phyloP scores from a whole-genome alignment of 768 basidiomycete genomes.

The Leccinum sublutescens region DNA sequence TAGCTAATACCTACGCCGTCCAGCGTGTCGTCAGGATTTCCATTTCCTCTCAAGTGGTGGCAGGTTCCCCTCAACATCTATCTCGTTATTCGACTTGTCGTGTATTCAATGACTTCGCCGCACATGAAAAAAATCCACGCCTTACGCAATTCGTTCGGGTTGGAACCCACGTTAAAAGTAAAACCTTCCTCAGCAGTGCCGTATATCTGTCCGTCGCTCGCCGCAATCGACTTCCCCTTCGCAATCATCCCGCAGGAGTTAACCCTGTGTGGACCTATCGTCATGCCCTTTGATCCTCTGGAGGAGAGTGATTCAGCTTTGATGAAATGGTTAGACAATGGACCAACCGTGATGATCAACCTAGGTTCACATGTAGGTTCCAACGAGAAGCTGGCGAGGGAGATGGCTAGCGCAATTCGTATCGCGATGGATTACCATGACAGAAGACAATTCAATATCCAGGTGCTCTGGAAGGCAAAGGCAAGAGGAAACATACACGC shows the following conservation, averaged over 20 bases:
- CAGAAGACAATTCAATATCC: background rate
- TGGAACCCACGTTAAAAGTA: background rate
- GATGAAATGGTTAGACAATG: too few relatives aligned
- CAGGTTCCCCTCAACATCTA: constrained; percentile 4
- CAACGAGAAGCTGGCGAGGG: background rate
- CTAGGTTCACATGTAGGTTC: constrained; percentile 5
- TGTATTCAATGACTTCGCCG: background rate
- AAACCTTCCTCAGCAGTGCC: background rate
- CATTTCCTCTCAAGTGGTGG: constrained; percentile 18
- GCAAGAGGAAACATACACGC: background rate
- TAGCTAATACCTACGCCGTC: background rate
- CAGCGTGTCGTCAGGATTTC: constrained; percentile 8
- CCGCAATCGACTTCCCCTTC: constrained; percentile 2
- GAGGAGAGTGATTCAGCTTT: too few relatives aligned
- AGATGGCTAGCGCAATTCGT: constrained; percentile 8
- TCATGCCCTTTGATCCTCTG: too few relatives aligned
- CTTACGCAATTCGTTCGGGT: constrained; percentile 5
- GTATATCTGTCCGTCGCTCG: constrained; percentile 3
- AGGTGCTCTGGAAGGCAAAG: constrained; percentile 32
- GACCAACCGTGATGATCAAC: background rate
- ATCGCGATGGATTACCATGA: constrained; percentile 8
- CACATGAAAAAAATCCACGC: background rate
- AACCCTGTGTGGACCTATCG: constrained; percentile 8
- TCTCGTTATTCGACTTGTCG: background rate
- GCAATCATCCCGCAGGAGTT: constrained; percentile 9